phyloP scores from a whole-genome alignment of 2,329 filamentous ascomycete species.

The Exophiala sp. region DNA sequence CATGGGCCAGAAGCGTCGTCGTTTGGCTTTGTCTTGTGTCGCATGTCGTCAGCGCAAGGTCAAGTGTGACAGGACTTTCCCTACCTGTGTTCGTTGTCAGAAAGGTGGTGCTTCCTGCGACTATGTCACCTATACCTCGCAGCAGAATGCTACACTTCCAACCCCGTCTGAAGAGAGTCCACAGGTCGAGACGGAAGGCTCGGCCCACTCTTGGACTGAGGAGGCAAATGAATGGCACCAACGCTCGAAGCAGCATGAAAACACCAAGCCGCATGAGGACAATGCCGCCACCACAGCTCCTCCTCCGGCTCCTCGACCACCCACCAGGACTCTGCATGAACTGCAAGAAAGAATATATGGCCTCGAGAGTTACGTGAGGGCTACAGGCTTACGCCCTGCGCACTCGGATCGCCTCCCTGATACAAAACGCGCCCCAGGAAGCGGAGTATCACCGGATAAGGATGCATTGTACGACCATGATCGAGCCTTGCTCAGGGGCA shows the following conservation, averaged over 20 bases:
- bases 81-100: conserved; percentile 28
- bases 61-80: conserved; percentile 28
- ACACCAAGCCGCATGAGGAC: conserved; percentile 2
- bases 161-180: conserved; percentile 19
- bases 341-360: conserved; percentile 21
- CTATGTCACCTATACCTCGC: conserved; percentile 27
- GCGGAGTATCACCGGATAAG: conserved; percentile 7
- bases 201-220: conserved; percentile 21
- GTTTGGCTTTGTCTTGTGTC: conserved; percentile 27
- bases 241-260: conserved; percentile 17
- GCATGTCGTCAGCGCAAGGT: conserved; percentile 28
- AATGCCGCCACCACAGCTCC: conserved; percentile 3
- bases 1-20: conserved; percentile 28
- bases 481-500: conserved; percentile 25
- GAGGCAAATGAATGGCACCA: conserved; percentile 23
- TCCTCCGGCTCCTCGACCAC: conserved; percentile 4
- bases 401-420: conserved; percentile 13
- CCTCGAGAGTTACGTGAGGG: conserved; percentile 18
- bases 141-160: conserved; percentile 9
- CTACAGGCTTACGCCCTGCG: conserved; percentile 15
- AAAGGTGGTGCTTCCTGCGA: conserved; percentile 26
- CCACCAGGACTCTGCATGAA: conserved; percentile 11
- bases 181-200: conserved; percentile 14
- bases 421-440: conserved; percentile 9
- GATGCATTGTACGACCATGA: conserved; percentile 19